Base-by-base conservation (phyloP, 192 early-diverging fungal species). In the Coemansia sp. region DNA sequence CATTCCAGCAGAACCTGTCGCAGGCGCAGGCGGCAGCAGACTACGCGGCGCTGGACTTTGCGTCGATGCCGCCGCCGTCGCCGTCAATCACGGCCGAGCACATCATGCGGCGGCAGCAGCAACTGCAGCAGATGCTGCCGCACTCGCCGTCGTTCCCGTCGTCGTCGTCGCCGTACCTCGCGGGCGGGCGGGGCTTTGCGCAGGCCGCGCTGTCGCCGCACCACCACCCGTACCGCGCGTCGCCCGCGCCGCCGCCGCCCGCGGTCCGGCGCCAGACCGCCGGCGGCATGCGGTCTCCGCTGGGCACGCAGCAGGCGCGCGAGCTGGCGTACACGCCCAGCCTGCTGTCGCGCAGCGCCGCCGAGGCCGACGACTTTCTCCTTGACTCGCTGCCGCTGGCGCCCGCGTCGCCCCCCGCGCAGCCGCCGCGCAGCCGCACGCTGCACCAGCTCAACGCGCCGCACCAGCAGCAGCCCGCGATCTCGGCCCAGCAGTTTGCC, bases 41-140 rank as follows among this genome's bases (percentile, higher is more conserved):
- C 29, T 3, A 31, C 8, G n/a, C n/a, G n/a, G n/a, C n/a, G 38
- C 0, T 51, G 2, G 34, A 34, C 33, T 17, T 53, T 19, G 43
- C 46, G 22, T 37, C 39, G 11, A 74, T 74, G 60, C 71, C 65
- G 4, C 64, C 70, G 3, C 70, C 70, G 39, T 74, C 60, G 40
- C 60, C 65, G 14, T 74, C 71, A 5, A 67, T 63, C 6, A 67
- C 71, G 0, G 70, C 58, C 27, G 71, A 68, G 26, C 71, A 67
- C 25, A 63, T 74, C 21, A 55, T 74, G 56, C 56, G 64, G 30
- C 60, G 65, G 5, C 71, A 74, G 51, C 52, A 63, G 41, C 54
- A 58, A 19, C 18, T 38, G 40, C 47, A 36, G 33, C 41, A 52
- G 26, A 23, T 14, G 19, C 39, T 46, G 32, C 59, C 47, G 23